Evolutionary conservation across 345 rosid species (phyloP), one percentile per base, ranked within the genome.

Genomic region (Adansonia digitata): DNA sequence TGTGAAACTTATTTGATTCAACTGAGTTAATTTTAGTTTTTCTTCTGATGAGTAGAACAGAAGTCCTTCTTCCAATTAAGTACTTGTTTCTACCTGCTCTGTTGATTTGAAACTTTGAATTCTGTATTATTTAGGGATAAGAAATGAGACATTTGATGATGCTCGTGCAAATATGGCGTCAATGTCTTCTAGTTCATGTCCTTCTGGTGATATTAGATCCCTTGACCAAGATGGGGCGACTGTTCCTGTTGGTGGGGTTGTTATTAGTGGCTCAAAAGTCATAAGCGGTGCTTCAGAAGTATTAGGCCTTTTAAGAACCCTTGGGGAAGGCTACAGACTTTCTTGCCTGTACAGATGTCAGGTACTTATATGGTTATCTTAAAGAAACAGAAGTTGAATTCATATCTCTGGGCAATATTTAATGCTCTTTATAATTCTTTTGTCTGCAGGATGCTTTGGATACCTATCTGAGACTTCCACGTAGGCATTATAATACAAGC

Each of bases 251-350:
- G 84, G 88, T 80, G 90, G 90, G 74, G 74, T 75, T 77, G 27
- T 77, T 69, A 59, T 84, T 75, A 86, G 75, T 67, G 51, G 74
- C 66, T 86, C 97, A 78, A 89, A 74, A 82, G 74, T 93, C 67
- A 67, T 86, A 77, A 77, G n/a, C 75, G 97, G 94, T 68, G 84
- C 88, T 73, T 85, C 85, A 27, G 99, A 95, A 79, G 78, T 93
- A 82, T 84, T 93, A 76, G 72, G 86, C 78, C 94, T 95, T 81
- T 80, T 95, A 76, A 90, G 91, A 84, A 80, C 63, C 80, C 86
- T 93, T 40, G 97, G 99, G 73, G 99, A 95, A 87, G 99, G 94
- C 77, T 95, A 86, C 81, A 90, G 97, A 81, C 89, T 93, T 72
- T 90, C 91, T 31, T 90, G 93, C 89, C 70, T 87, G 85, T 90